Evolutionary conservation across 1,284 basidiomycete species (phyloP), one percentile per base, ranked within the genome.

Genomic region (Paramarasmius palmivorus): DNA sequence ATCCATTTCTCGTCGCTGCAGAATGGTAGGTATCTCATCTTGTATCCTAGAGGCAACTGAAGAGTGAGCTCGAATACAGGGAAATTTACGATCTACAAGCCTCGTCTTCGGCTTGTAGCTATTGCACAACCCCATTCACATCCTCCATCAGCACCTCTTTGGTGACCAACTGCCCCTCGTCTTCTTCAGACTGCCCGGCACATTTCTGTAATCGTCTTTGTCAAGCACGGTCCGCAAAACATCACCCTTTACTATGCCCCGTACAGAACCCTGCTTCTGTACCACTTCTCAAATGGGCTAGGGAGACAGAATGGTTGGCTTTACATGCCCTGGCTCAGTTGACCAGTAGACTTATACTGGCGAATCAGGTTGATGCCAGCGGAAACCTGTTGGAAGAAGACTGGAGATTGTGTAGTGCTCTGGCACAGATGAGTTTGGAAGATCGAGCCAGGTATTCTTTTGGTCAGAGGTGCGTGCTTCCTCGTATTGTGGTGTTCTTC

Each of bases 171-270:
- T 32, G 29, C 54, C 64, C 76, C 2, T 73, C 78, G 19, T 71
- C 75, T 1, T 63, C 71, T 1, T 69, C 74, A 0, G 60, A 69
- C 20, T 91, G 90, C 61, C 74, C 79, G 12, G 81, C 83, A 7
- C 74, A 82, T 37, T 95, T 93, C 73, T 95, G 93, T 72, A 90
- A 84, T 58, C 80, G 88, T 3, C 77, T 91, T 1, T 95, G 93
- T 65, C 77, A 83, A 14, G 67, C 78, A 6, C 81, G 86, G 17
- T 79, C 82, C 4, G 77, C 76, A 0, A 78, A 77, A 51, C 80
- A 81, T 7, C 92, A 93, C 58, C 81, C 85, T 0, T 71, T 95
- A 1, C 74, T 95, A 8, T 95, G 93, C 62, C 76, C 83, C 1
- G 76, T 81, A 1, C 82, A 85, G 52, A 95, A 94, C 63, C 88